Evolutionary conservation across 2,329 filamentous ascomycete genomes (phyloP).

Genomic region (Aspergillus puulaauensis): DNA sequence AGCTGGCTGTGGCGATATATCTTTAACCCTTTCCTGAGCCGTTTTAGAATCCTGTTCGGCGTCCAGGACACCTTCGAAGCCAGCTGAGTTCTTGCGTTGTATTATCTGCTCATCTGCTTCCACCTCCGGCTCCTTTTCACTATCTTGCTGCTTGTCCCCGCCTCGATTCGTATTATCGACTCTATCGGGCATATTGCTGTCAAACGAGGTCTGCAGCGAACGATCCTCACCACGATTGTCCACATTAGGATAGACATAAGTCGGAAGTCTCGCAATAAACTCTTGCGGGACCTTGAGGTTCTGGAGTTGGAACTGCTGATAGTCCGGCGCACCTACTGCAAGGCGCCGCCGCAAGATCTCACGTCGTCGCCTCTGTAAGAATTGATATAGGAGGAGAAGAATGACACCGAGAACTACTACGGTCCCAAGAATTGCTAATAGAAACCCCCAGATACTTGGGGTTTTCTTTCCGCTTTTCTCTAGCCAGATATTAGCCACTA

Average conservation of each 20-base stretch:
- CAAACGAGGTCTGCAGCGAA: neutral
- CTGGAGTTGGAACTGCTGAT: slow-evolving; percentile 84
- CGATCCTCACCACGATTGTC: slow-evolving; percentile 10
- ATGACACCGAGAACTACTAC: slow-evolving; percentile 67
- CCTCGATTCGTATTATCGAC: neutral
- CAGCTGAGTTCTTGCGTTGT: slow-evolving; percentile 8
- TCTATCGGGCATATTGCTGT: neutral
- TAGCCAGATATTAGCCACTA: slow-evolving; percentile 4
- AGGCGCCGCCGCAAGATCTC: slow-evolving; percentile 68
- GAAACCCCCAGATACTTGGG: slow-evolving; percentile 79
- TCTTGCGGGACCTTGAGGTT: slow-evolving; percentile 72
- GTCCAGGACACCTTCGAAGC: neutral
- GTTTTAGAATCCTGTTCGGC: neutral
- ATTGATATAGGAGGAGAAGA: slow-evolving; percentile 71
- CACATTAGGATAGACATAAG: slow-evolving; percentile 68
- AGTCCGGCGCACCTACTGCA: slow-evolving; percentile 74
- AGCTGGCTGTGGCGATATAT: neutral
- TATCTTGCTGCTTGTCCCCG: neutral
- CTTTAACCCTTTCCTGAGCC: neutral
- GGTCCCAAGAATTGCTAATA: slow-evolving; percentile 74
- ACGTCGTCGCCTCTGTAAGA: slow-evolving; percentile 71
- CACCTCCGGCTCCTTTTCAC: neutral
- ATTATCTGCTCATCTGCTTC: slow-evolving; percentile 1
- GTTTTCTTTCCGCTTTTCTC: slow-evolving; percentile 41
- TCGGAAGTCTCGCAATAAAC: slow-evolving; percentile 70